Percentiles rank a stretch among this genome's conserved stretches.
phyloP scores from a whole-genome alignment of 257 asterid genomes.

The Echites panduratus region DNA sequence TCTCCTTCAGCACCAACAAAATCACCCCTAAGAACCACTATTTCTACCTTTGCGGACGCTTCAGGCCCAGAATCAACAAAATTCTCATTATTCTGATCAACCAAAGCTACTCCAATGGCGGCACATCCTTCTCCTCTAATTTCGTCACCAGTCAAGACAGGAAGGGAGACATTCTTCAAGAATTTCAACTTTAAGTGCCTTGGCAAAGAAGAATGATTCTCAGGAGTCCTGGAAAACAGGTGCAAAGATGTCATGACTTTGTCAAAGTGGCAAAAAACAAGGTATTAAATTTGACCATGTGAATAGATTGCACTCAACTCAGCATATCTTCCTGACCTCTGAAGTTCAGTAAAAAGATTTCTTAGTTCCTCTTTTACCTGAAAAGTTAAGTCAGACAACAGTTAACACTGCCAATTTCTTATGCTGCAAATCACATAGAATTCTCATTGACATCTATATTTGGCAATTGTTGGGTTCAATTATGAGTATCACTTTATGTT shows the following conservation, averaged over 20 bases:
- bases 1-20: slow-evolving; percentile 14
- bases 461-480: too few species aligned
- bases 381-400: background rate
- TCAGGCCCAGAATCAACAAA: slow-evolving; percentile 26
- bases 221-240: background rate
- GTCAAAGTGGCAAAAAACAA: too few species aligned
- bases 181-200: slow-evolving; percentile 35
- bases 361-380: slow-evolving; percentile 90
- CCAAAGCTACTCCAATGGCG: slow-evolving; percentile 28
- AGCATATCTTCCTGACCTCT: slow-evolving; percentile 32
- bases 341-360: slow-evolving; percentile 48
- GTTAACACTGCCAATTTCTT: too few species aligned
- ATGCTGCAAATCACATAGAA: too few species aligned
- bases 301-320: background rate
- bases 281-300: background rate
- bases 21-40: slow-evolving; percentile 30
- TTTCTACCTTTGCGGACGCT: slow-evolving; percentile 38
- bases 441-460: too few species aligned
- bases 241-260: background rate
- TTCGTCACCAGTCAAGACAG: slow-evolving; percentile 31
- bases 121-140: slow-evolving; percentile 28
- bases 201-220: slow-evolving; percentile 15
- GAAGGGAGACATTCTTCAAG: slow-evolving; percentile 25
- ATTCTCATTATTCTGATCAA: slow-evolving; percentile 22
- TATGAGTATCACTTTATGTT: too few species aligned